Conservation (phyloP, 306 rosid genomes). For the Hippophae rhamnoides region DNA sequence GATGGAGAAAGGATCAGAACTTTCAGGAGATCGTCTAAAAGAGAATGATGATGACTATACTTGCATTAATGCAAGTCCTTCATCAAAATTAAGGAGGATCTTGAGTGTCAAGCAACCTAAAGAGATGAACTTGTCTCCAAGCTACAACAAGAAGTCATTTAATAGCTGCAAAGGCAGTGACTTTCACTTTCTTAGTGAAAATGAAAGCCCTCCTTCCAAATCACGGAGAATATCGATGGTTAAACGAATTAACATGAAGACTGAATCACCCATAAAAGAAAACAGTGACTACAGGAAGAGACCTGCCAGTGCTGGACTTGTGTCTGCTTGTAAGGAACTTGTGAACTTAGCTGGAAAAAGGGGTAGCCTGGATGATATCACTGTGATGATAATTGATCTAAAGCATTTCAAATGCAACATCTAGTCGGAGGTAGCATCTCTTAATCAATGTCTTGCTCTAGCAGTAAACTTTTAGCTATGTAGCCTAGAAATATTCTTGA, state of each 20-base stretch:
- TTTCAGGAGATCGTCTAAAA: constrained; percentile 19
- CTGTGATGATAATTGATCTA: constrained; percentile 57
- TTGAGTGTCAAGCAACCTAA: constrained; percentile 31
- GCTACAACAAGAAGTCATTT: constrained; percentile 17
- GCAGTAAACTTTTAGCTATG: background rate
- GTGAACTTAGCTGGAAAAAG: constrained; percentile 41
- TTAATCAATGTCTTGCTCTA: constrained; percentile 1
- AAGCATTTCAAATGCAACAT: constrained; percentile 25
- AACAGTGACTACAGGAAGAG: constrained; percentile 21
- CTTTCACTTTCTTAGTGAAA: constrained; percentile 23
- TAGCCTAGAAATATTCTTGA: background rate
- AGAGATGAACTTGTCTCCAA: constrained; percentile 19
- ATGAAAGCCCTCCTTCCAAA: constrained; percentile 38
- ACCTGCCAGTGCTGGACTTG: constrained; percentile 21
- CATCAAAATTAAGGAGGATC: constrained; percentile 42
- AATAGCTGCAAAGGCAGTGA: constrained; percentile 20
- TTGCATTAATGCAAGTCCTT: constrained; percentile 36
- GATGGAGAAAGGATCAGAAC: constrained; percentile 21
- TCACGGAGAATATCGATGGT: constrained; percentile 36
- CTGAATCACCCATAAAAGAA: constrained; percentile 26
- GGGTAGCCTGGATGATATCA: constrained; percentile 55
- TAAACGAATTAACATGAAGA: constrained; percentile 30
- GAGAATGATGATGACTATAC: constrained; percentile 19
- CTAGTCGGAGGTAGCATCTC: background rate
- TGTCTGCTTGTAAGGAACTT: constrained; percentile 59